phyloP scores from a whole-genome alignment of 768 basidiomycete species.

The Pulveroboletus sp. region DNA sequence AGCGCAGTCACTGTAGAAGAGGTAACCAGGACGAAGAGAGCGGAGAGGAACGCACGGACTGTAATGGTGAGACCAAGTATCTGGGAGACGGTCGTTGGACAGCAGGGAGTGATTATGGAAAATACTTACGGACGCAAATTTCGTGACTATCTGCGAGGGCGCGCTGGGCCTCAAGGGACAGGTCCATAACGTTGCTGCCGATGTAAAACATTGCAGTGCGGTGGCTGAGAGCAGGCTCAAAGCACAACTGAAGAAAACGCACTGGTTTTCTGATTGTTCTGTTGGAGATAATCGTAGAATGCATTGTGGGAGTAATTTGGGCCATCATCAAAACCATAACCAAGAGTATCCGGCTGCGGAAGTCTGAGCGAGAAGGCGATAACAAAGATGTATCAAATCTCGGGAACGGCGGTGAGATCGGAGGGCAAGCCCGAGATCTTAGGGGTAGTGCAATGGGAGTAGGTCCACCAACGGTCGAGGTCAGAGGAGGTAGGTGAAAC shows the following conservation, averaged over 20 bases:
- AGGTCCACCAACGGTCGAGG: conserved; percentile 47
- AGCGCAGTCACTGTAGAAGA: conserved; percentile 48
- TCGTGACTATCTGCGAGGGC: conserved; percentile 55
- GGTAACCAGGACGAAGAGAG: background rate
- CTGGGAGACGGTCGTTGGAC: background rate
- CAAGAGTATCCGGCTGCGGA: conserved; percentile 45
- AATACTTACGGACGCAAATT: conserved; percentile 53
- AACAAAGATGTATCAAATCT: conserved; percentile 26
- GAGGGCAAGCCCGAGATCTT: conserved; percentile 41
- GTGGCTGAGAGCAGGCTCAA: background rate
- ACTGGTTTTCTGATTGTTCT: conserved; percentile 57
- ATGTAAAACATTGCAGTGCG: conserved; percentile 56
- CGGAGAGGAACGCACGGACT: conserved; percentile 33
- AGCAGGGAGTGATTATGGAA: background rate
- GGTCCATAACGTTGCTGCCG: conserved; percentile 54
- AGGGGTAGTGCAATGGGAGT: conserved; percentile 41
- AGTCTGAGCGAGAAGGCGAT: background rate
- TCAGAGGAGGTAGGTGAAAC: conserved; percentile 39
- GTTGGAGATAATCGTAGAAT: conserved; percentile 52
- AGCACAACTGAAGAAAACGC: background rate
- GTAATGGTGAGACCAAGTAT: conserved; percentile 38
- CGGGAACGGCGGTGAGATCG: conserved; percentile 47
- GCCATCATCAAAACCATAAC: conserved; percentile 62
- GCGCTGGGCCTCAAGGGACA: conserved; percentile 54
- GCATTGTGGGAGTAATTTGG: conserved; percentile 62